These are phyloP conservation scores for Teunomyces cretensis DNA, from an alignment of 805 yeast species.

Conservation along the genomic window DNA sequence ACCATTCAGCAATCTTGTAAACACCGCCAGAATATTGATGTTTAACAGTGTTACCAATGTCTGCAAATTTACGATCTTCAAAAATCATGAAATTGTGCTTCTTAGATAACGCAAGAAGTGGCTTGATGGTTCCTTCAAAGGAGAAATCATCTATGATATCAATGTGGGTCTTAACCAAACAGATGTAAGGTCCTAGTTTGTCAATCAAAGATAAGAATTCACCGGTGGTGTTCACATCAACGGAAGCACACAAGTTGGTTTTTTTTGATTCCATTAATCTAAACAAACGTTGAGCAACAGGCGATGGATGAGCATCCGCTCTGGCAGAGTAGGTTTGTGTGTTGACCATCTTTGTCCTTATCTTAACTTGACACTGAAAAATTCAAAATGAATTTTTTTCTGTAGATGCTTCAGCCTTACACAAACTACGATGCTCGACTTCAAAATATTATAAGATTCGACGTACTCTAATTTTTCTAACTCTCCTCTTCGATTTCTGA, in stretches of 20 bases:
- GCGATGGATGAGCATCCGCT: conserved; percentile 69
- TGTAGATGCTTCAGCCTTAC: background rate
- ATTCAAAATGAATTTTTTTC: background rate
- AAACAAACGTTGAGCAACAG: conserved; percentile 76
- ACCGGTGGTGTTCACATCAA: conserved; percentile 79
- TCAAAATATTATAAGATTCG: background rate
- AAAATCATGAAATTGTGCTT: conserved; percentile 89
- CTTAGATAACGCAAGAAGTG: conserved; percentile 67
- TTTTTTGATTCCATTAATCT: conserved; percentile 74
- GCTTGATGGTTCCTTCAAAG: conserved; percentile 74
- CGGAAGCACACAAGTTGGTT: conserved; percentile 90
- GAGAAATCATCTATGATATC: conserved; percentile 90
- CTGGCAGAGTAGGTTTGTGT: conserved; percentile 58
- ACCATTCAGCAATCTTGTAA: conserved; percentile 87
- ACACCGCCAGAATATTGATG: conserved; percentile 91
- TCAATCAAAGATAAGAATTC: conserved; percentile 77
- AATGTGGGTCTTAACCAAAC: conserved; percentile 90
- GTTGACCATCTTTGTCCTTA: conserved; percentile 18
- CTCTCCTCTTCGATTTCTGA: background rate
- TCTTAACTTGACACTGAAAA: background rate
- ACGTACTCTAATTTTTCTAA: background rate
- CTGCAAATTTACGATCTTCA: conserved; percentile 98
- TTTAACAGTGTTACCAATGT: conserved; percentile 96
- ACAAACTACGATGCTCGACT: background rate
- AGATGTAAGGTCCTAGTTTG: conserved; percentile 84